These are phyloP conservation scores for Coemansia interrupta DNA, from an alignment of 192 early-diverging fungal genomes.

Conservation along the genomic window DNA sequence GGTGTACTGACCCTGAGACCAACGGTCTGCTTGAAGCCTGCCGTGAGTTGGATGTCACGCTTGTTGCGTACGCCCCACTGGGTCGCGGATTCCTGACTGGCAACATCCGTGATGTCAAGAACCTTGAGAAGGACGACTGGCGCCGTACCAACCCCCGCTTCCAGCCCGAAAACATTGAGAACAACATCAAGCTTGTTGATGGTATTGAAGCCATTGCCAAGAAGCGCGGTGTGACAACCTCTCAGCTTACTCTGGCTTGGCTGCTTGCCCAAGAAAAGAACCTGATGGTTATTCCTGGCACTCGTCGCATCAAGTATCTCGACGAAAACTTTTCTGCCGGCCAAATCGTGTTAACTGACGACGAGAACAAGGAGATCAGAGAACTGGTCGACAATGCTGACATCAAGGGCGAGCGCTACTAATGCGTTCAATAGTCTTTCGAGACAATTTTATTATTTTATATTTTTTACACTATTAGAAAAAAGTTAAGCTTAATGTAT, in stretches of 20 bases:
- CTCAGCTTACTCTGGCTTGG: neutral
- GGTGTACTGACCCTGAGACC: slow-evolving; percentile 62
- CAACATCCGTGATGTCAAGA: slow-evolving; percentile 53
- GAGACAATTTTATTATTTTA: neutral
- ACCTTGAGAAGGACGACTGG: slow-evolving; percentile 56
- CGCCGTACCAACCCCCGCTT: slow-evolving; percentile 57
- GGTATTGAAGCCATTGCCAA: slow-evolving; percentile 51
- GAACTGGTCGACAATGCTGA: too few relatives aligned
- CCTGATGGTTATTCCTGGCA: slow-evolving; percentile 1
- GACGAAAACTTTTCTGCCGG: slow-evolving; percentile 5
- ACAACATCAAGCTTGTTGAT: slow-evolving; percentile 61
- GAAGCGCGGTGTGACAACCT: slow-evolving; percentile 31
- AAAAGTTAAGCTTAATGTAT: neutral
- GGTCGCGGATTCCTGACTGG: slow-evolving; percentile 71
- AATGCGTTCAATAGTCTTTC: neutral
- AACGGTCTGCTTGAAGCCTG: slow-evolving; percentile 66
- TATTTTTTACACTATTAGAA: neutral
- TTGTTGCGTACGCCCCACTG: slow-evolving; percentile 71
- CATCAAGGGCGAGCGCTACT: neutral
- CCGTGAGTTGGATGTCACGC: slow-evolving; percentile 67
- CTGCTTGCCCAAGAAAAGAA: neutral
- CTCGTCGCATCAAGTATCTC: neutral
- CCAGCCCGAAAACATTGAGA: slow-evolving; percentile 57
- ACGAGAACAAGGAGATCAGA: too few relatives aligned
- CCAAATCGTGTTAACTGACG: neutral